Percentiles rank a stretch among this genome's conserved stretches.
phyloP scores from a whole-genome alignment of 371 early-diverging fungal species.

The Choanephora cucurbitarum region DNA sequence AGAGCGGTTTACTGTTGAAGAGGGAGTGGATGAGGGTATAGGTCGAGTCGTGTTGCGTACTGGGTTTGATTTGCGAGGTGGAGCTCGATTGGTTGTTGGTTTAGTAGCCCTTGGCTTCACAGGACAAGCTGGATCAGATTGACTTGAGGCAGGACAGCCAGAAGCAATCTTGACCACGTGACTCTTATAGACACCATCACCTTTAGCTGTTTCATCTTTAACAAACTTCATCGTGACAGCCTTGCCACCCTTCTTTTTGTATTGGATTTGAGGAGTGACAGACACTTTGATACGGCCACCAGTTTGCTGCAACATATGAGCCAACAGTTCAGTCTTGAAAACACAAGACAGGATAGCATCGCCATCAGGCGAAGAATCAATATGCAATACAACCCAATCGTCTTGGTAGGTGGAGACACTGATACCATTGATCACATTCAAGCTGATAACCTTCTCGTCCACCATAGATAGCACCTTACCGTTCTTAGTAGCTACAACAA shows the following conservation, averaged over 20 bases:
- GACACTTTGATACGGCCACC: constrained; percentile 53
- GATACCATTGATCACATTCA: constrained; percentile 55
- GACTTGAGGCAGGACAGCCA: constrained; percentile 71
- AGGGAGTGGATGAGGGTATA: constrained; percentile 22
- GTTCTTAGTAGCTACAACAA: constrained; percentile 56
- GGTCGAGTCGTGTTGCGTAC: constrained; percentile 47
- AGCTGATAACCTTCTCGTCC: constrained; percentile 49
- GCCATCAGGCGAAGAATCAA: constrained; percentile 61
- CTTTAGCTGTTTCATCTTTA: constrained; percentile 67
- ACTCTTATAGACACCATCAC: constrained; percentile 73
- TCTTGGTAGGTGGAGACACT: constrained; percentile 71
- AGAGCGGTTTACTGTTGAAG: constrained; percentile 21
- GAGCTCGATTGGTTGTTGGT: constrained; percentile 22
- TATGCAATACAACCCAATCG: constrained; percentile 80
- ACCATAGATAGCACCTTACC: constrained; percentile 56
- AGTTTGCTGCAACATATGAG: constrained; percentile 56
- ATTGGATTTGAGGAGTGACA: constrained; percentile 60
- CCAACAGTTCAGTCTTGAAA: constrained; percentile 86
- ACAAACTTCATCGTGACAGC: constrained; percentile 73
- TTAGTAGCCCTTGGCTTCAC: constrained; percentile 44
- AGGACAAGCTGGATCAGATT: constrained; percentile 64
- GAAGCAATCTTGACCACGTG: constrained; percentile 71
- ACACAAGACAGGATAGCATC: constrained; percentile 39
- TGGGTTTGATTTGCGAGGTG: constrained; percentile 64
- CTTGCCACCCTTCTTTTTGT: constrained; percentile 79